These are phyloP conservation scores for Sordariomycetes sp. DNA, from an alignment of 2,329 filamentous ascomycete genomes.

Conservation along the genomic window DNA sequence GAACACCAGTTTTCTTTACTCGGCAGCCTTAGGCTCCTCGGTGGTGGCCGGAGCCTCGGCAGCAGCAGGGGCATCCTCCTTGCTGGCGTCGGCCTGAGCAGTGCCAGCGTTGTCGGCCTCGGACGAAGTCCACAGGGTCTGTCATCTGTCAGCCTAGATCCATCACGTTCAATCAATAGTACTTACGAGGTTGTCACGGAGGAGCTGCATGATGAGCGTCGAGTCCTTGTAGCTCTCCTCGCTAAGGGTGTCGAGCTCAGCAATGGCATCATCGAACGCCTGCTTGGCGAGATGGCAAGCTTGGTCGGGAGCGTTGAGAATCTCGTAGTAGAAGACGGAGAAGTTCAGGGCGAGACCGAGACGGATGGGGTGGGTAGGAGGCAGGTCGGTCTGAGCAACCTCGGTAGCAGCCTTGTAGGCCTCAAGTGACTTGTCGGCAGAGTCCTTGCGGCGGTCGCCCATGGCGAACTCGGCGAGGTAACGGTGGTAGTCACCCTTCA, in stretches of 20 bases:
- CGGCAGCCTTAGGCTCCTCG: slow-evolving; percentile 61
- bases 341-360: slow-evolving; percentile 97
- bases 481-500: slow-evolving; percentile 99
- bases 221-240: slow-evolving; percentile 99
- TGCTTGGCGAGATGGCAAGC: slow-evolving; percentile 98
- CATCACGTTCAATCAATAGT: not conserved
- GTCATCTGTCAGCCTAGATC: slow-evolving; percentile 17
- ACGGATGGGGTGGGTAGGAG: slow-evolving; percentile 95
- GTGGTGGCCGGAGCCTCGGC: slow-evolving; percentile 43
- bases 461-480: slow-evolving; percentile 96
- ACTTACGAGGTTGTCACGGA: slow-evolving; percentile 88
- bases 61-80: slow-evolving; percentile 40
- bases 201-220: slow-evolving; percentile 96
- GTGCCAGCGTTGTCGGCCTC: slow-evolving; percentile 76
- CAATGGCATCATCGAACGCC: slow-evolving; percentile 97
- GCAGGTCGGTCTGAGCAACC: slow-evolving; percentile 94
- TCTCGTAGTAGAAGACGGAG: slow-evolving; percentile 99
- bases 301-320: slow-evolving; percentile 95
- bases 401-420: slow-evolving; percentile 97
- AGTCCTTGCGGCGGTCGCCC: slow-evolving; percentile 90
- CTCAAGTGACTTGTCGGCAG: slow-evolving; percentile 88
- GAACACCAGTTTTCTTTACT: slow-evolving; percentile 38
- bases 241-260: slow-evolving; percentile 91
- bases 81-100: slow-evolving; percentile 37
- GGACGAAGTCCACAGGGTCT: slow-evolving; percentile 99